Evolutionary conservation across 2,329 filamentous ascomycete genomes (phyloP).

Genomic region (Monosporascus sp.): DNA sequence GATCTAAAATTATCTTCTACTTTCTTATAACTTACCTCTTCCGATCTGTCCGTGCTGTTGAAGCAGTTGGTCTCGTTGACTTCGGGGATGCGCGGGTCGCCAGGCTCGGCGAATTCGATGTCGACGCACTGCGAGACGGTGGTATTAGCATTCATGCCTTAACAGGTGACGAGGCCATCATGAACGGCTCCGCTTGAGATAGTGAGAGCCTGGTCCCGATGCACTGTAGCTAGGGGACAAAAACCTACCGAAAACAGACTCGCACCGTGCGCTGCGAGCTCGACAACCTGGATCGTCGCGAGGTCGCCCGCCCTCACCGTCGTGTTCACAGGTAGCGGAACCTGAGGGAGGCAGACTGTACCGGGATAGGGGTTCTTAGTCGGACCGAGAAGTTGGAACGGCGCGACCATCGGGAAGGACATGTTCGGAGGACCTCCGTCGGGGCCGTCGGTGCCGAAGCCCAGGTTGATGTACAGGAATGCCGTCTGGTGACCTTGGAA

Average conservation of each 20-base stretch:
- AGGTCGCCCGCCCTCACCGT: constrained; percentile 75
- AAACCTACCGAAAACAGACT: constrained; percentile 60
- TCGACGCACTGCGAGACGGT: constrained; percentile 71
- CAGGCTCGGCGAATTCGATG: constrained; percentile 80
- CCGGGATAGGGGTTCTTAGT: constrained; percentile 80
- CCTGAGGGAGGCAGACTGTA: constrained; percentile 82
- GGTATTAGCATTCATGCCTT: no score
- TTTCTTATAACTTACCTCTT: no score
- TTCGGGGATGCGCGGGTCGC: constrained; percentile 58
- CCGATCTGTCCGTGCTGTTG: no score
- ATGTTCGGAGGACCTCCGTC: constrained; percentile 71
- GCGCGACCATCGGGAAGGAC: constrained; percentile 73
- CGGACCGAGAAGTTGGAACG: constrained; percentile 80
- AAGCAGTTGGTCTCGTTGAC: constrained; percentile 80
- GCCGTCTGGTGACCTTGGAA: constrained; percentile 82
- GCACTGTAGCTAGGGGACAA: background rate
- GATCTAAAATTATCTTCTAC: no score
- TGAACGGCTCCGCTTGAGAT: no score
- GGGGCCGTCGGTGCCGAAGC: constrained; percentile 65
- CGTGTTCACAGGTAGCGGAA: constrained; percentile 70
- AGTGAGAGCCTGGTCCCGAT: no score
- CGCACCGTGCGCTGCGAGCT: constrained; percentile 66
- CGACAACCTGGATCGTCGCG: constrained; percentile 71
- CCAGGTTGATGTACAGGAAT: constrained; percentile 86
- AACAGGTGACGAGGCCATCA: no score